Percentiles rank a stretch among this genome's conserved stretches.
Evolutionary conservation across 176 grass and related monocot species (phyloP).

Genomic region (Oryza coarctata): DNA sequence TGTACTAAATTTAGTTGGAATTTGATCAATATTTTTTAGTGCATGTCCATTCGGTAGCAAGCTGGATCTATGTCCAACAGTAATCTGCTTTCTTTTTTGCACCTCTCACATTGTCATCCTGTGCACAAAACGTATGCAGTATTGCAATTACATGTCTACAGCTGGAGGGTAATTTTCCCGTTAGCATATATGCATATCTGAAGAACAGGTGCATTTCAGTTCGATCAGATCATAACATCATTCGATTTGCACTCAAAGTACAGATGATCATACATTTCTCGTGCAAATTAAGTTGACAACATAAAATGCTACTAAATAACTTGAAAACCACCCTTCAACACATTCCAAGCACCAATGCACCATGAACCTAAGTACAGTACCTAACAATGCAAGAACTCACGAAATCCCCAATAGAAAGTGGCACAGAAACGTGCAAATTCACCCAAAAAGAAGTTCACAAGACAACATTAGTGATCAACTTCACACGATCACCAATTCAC

Average conservation of each 20-base stretch:
- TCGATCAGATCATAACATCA: neutral
- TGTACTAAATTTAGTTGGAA: no score
- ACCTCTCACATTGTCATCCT: neutral
- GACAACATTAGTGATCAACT: neutral
- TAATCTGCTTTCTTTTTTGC: neutral
- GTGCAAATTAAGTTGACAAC: neutral
- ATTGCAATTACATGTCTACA: neutral
- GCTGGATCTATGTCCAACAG: neutral
- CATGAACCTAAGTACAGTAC: slow-evolving; percentile 3
- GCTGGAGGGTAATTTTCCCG: neutral
- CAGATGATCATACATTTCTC: neutral
- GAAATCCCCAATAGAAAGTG: neutral
- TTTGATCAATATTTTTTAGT: no score
- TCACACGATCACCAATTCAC: neutral
- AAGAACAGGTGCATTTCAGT: slow-evolving; percentile 1
- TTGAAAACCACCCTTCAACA: slow-evolving; percentile 8
- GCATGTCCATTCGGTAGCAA: neutral
- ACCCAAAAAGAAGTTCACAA: neutral
- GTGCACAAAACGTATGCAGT: neutral
- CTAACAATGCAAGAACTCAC: slow-evolving; percentile 3
- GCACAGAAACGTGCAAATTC: neutral
- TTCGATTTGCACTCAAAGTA: neutral
- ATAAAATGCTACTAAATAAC: neutral
- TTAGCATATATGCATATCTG: neutral
- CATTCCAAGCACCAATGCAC: neutral